These are phyloP conservation scores for Verticillium nubilum DNA, from an alignment of 2,329 filamentous ascomycete species.

Conservation along the genomic window DNA sequence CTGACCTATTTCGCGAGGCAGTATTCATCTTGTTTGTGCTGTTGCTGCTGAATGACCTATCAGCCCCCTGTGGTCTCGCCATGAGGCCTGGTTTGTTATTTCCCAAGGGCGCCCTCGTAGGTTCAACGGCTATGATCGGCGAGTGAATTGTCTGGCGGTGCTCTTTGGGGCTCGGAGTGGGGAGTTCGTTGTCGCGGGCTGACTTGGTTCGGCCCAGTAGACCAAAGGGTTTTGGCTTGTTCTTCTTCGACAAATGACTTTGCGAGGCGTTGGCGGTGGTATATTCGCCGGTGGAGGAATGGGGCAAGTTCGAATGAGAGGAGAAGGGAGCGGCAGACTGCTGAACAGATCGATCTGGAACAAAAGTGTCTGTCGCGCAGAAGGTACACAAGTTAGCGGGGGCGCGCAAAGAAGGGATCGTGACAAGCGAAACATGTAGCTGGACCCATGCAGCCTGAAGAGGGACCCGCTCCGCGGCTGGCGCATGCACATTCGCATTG, in stretches of 20 bases:
- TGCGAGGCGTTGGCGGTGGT: conserved; percentile 26
- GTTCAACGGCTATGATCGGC: conserved; percentile 24
- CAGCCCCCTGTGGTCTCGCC: conserved; percentile 59
- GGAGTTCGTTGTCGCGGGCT: conserved; percentile 42
- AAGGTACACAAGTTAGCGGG: conserved; percentile 6
- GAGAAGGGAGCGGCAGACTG: conserved; percentile 34
- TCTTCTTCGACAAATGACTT: conserved; percentile 33
- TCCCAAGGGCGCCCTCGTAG: conserved; percentile 27
- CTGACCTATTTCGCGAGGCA: conserved; percentile 63
- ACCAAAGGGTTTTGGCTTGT: conserved; percentile 50
- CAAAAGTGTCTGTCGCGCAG: conserved; percentile 20
- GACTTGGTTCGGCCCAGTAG: conserved; percentile 47
- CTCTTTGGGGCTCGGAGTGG: conserved; percentile 29
- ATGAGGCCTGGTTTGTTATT: conserved; percentile 39
- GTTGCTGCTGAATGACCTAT: conserved; percentile 63
- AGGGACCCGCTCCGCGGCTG: not conserved
- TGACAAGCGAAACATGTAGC: conserved; percentile 11
- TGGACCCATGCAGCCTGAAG: not conserved
- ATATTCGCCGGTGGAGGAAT: conserved; percentile 42
- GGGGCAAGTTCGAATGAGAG: conserved; percentile 46
- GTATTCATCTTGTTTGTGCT: conserved; percentile 65
- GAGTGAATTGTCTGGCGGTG: conserved; percentile 16
- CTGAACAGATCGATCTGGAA: conserved; percentile 27
- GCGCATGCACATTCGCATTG: not conserved
- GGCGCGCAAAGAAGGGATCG: conserved; percentile 10